Evolutionary conservation across 2,329 filamentous ascomycete genomes (phyloP).

Genomic region (Diaporthe longicolla): DNA sequence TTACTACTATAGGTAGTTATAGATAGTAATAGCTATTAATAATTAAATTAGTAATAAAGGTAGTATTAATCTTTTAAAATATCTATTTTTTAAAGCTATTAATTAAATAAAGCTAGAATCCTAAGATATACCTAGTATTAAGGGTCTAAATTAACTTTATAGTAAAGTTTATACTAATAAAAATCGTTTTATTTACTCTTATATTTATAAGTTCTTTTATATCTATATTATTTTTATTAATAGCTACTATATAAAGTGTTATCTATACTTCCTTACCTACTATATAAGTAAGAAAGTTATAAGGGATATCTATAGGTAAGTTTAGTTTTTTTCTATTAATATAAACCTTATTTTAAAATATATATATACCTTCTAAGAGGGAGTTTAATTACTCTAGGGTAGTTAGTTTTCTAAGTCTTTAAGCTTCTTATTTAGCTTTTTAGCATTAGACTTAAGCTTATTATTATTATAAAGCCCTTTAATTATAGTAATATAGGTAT

Average conservation of each 20-base stretch:
- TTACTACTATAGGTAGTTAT: neutral
- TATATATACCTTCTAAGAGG: too few species aligned
- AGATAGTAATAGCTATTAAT: neutral
- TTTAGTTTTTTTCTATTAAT: too few species aligned
- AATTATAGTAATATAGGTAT: too few species aligned
- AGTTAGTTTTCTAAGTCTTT: too few species aligned
- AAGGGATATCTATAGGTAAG: too few species aligned
- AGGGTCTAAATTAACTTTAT: neutral
- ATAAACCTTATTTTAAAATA: too few species aligned
- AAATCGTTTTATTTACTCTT: slow-evolving; percentile 1
- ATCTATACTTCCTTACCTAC: too few species aligned
- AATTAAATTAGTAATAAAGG: neutral
- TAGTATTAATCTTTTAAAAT: slow-evolving; percentile 1
- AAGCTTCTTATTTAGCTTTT: too few species aligned
- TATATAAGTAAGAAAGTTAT: too few species aligned
- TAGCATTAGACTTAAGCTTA: too few species aligned
- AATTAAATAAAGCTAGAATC: neutral
- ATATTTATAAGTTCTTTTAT: neutral
- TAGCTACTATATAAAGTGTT: neutral
- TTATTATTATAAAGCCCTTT: too few species aligned
- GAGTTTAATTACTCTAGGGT: too few species aligned
- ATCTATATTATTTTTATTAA: slow-evolving; percentile 7
- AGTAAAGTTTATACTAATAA: neutral
- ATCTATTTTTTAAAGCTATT: neutral
- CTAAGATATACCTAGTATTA: neutral